phyloP scores from a whole-genome alignment of 1,284 basidiomycete genomes.

The Tranzscheliella williamsii region DNA sequence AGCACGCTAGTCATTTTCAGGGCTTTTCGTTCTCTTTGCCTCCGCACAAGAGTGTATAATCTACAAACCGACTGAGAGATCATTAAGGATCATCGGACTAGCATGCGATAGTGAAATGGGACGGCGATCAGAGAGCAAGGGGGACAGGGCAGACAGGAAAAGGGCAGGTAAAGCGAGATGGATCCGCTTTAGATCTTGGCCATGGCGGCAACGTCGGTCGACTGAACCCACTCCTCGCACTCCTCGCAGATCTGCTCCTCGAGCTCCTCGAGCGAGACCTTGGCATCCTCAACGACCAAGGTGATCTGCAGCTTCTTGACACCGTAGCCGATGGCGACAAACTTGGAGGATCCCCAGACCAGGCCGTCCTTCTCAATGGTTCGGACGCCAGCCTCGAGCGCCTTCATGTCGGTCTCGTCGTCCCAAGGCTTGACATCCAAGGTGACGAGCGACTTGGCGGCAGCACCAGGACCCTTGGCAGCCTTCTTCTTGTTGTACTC shows the following conservation, averaged over 20 bases:
- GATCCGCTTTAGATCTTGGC: slow-evolving; percentile 59
- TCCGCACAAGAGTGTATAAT: too few relatives aligned
- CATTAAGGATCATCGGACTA: too few relatives aligned
- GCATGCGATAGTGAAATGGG: too few relatives aligned
- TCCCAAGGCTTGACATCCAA: slow-evolving; percentile 98
- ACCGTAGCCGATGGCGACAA: slow-evolving; percentile 92
- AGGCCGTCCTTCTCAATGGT: slow-evolving; percentile 88
- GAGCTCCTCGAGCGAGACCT: slow-evolving; percentile 90
- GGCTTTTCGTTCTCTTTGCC: too few relatives aligned
- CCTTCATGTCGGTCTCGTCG: slow-evolving; percentile 95
- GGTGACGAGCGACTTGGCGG: slow-evolving; percentile 81
- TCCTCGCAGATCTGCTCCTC: slow-evolving; percentile 66
- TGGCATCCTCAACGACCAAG: slow-evolving; percentile 93
- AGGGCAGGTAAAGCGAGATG: too few relatives aligned
- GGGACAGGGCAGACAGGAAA: too few relatives aligned
- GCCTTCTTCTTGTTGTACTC: slow-evolving; percentile 94
- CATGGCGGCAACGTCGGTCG: slow-evolving; percentile 70
- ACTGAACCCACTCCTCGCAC: slow-evolving; percentile 95
- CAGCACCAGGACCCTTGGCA: slow-evolving; percentile 71
- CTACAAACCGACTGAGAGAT: too few relatives aligned
- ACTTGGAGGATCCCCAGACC: slow-evolving; percentile 83
- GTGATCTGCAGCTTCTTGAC: slow-evolving; percentile 91
- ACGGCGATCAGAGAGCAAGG: too few relatives aligned
- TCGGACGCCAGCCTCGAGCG: slow-evolving; percentile 80
- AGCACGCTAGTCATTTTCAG: too few relatives aligned